Percentiles rank a stretch among this genome's conserved stretches.
phyloP scores from a whole-genome alignment of 169 alveolate species.

The Cryptosporidium bovis region DNA sequence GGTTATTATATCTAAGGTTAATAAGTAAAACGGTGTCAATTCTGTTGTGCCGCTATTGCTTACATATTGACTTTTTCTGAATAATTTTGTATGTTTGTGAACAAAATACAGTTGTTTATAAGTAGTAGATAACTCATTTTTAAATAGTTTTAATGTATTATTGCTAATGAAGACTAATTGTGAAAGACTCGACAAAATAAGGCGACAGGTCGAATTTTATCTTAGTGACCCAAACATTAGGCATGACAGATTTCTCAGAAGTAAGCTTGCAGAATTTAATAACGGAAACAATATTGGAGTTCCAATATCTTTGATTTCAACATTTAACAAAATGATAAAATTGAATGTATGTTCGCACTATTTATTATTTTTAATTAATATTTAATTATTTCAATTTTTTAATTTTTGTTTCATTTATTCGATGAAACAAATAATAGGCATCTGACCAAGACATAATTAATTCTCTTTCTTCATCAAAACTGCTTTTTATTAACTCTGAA shows the following conservation, averaged over 20 bases:
- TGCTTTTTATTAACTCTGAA: conserved; percentile 14
- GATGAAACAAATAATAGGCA: conserved; percentile 10
- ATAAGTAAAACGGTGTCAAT: too few relatives aligned
- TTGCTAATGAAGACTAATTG: too few relatives aligned
- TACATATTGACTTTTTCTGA: too few relatives aligned
- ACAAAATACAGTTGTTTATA: too few relatives aligned
- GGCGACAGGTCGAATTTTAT: conserved; percentile 52
- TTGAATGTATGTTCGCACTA: conserved; percentile 10
- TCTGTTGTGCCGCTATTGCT: too few relatives aligned
- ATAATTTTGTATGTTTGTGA: too few relatives aligned
- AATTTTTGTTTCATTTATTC: not conserved
- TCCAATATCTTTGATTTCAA: conserved; percentile 47
- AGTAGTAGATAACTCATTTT: too few relatives aligned
- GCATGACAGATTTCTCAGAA: conserved; percentile 43
- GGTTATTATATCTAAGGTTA: too few relatives aligned
- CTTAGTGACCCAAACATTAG: conserved; percentile 70
- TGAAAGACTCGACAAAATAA: conserved; percentile 30
- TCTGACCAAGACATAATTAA: conserved; percentile 38
- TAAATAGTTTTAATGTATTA: too few relatives aligned
- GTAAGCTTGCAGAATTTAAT: conserved; percentile 27
- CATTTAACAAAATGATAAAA: conserved; percentile 32
- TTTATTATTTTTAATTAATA: too few relatives aligned
- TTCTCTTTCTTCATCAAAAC: conserved; percentile 48
- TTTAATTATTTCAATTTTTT: not conserved
- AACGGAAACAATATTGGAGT: conserved; percentile 17